Evolutionary conservation across 2,329 filamentous ascomycete genomes (phyloP), one percentile per base, ranked within the genome.

Genomic region (Scedosporium minutisporum): DNA sequence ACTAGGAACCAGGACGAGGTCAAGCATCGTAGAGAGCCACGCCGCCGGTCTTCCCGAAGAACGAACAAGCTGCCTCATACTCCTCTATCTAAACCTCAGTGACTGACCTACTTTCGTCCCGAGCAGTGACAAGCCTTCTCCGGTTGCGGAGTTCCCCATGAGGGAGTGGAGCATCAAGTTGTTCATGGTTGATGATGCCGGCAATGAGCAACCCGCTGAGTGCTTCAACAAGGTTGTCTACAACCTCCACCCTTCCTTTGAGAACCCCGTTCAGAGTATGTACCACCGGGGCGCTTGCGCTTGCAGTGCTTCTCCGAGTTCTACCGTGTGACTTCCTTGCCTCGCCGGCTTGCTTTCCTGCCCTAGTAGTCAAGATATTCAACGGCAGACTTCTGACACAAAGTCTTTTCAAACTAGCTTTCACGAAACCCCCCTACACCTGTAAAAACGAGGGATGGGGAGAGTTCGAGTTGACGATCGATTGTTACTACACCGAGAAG

Each of bases 371-470:
- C 33, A 14, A 12, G 33, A 38, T 38, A 38, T 38, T 38, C 33
- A 38, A 38, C 9, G 3, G 33, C 10, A 38, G 33, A 38, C 10
- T 38, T 38, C 5, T 57, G 16, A 63, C 65, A 65, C 66, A 70
- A 59, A 70, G 57, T 16, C 12, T 21, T 21, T 21, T 57, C n/a
- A 9, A 55, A 18, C 18, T 55, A 95, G 90, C 85, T 25, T 89
- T 96, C 78, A 88, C 87, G 71, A 87, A 89, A 67, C 85, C 92
- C 0, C 95, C 95, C 0, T 99, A 97, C 78, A 83, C 83, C 67
- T 96, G 96, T 75, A 81, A 86, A 66, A 96, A 99, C 76, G 90
- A 97, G 77, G 95, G 95, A 68, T 99, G 95, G 95, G 95, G 95
- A 71, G 95, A 97, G 78, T 99, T 99, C 74, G 95, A 97, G 73